Conservation (phyloP, 768 basidiomycete genomes). For the Leccinum olivaceopallidum region DNA sequence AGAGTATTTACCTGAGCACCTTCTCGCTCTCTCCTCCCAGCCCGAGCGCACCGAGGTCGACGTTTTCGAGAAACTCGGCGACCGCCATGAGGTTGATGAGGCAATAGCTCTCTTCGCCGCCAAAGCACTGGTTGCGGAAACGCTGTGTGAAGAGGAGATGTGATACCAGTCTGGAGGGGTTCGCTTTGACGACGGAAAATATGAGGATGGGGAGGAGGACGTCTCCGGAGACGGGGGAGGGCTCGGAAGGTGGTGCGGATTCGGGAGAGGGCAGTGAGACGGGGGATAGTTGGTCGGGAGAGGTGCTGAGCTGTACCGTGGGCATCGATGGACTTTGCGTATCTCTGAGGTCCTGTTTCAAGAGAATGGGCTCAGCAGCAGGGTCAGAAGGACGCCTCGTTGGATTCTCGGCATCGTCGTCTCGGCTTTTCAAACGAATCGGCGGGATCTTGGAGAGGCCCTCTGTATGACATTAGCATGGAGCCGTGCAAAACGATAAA, state of each 20-base stretch:
- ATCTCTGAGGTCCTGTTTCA: conserved; percentile 3
- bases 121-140: conserved; percentile 32
- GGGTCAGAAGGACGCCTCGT: neutral
- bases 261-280: conserved; percentile 12
- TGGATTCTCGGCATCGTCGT: conserved; percentile 18
- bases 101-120: conserved; percentile 85
- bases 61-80: conserved; percentile 93
- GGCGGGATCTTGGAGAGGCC: conserved; percentile 75
- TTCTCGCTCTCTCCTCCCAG: conserved; percentile 61
- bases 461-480: conserved; percentile 43
- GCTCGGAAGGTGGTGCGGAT: conserved; percentile 11
- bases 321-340: conserved; percentile 9
- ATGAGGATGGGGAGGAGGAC: conserved; percentile 92
- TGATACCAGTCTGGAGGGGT: conserved; percentile 77
- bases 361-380: conserved; percentile 7
- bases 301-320: conserved; percentile 7
- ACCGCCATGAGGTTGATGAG: conserved; percentile 94
- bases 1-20: conserved; percentile 51
- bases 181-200: conserved; percentile 90
- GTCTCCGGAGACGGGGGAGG: conserved; percentile 76
- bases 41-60: conserved; percentile 75
- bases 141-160: conserved; percentile 41
- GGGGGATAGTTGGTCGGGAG: conserved; percentile 1
- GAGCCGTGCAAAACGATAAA: neutral
- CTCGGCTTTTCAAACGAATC: conserved; percentile 70